Base-by-base conservation (phyloP, 2,329 filamentous ascomycete genomes). In the Karstenula rhodostoma region DNA sequence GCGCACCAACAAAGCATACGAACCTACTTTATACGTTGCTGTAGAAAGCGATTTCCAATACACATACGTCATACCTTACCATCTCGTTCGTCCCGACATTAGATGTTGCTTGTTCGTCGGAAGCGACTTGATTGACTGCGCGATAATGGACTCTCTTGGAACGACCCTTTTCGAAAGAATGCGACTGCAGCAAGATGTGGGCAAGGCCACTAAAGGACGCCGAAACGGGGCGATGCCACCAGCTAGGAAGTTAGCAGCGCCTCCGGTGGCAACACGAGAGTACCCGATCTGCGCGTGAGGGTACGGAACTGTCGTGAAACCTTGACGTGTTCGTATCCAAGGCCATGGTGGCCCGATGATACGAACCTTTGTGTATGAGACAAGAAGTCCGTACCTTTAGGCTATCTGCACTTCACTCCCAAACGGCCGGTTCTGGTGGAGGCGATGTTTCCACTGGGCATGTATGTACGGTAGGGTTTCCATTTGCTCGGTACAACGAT, bases 201-300 rank as follows among this genome's bases (percentile, higher is more conserved):
- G 10, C 8, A 15, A 37, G 32, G 9, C 32, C 29, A 51, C 48
- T 23, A 37, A 25, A 22, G 6, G 22, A 40, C 33, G 32, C 13
- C 48, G 33, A n/a, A 40, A 35, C 48, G 48, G 48, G 27, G 32
- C 37, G 37, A 54, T 44, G 37, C 17, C 25, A 13, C 27, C 23
- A 43, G 51, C 51, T 54, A 23, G 25, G 37, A 37, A 43, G 51
- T 37, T 54, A 23, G n/a, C 37, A 37, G 19, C 25, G 51, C 25
- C 51, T 43, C 32, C 25, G 49, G 35, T 17, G 33, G 23, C 23
- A 52, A 33, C 7, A 40, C 15, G 25, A 32, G 29, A 4, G 37
- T 15, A 32, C 19, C 48, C 32, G 32, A 9, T 32, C 17, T n/a
- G 22, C 25, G 9, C 51, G 25, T 23, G 44, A 29, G 7, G 32